These are phyloP conservation scores for Pinus taeda DNA, from an alignment of 75 land plant species.

Conservation along the genomic window DNA sequence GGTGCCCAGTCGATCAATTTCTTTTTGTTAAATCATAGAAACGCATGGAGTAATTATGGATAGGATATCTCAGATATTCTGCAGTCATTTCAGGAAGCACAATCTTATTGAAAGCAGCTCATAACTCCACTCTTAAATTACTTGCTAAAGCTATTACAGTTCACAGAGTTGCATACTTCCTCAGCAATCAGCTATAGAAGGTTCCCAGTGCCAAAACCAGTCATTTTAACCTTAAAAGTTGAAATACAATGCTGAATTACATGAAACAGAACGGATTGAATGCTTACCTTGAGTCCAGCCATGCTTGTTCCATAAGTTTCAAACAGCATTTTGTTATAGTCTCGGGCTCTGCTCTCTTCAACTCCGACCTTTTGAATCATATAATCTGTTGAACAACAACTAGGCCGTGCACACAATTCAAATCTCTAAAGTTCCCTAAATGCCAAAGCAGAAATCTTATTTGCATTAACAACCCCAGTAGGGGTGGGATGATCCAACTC, in stretches of 20 bases:
- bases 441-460: background rate
- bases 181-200: too few species aligned
- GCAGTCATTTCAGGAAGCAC: too few species aligned
- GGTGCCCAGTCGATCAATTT: too few species aligned
- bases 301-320: slow-evolving; percentile 76
- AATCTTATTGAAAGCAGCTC: too few species aligned
- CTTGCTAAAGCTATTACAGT: too few species aligned
- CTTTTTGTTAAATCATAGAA: too few species aligned
- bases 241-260: background rate
- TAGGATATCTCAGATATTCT: too few species aligned
- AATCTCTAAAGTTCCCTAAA: background rate
- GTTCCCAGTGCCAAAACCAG: background rate
- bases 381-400: slow-evolving; percentile 34
- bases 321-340: slow-evolving; percentile 44
- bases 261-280: background rate
- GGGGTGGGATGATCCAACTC: too few species aligned
- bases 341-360: slow-evolving; percentile 35
- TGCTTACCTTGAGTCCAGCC: slow-evolving; percentile 81
- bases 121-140: too few species aligned
- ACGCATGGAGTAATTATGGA: too few species aligned
- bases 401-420: background rate
- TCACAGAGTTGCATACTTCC: too few species aligned
- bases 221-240: background rate
- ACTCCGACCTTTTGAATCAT: slow-evolving; percentile 76
- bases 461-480: too few species aligned